Base-by-base conservation (phyloP, 805 yeast species). In the Lipomyces sp. region DNA sequence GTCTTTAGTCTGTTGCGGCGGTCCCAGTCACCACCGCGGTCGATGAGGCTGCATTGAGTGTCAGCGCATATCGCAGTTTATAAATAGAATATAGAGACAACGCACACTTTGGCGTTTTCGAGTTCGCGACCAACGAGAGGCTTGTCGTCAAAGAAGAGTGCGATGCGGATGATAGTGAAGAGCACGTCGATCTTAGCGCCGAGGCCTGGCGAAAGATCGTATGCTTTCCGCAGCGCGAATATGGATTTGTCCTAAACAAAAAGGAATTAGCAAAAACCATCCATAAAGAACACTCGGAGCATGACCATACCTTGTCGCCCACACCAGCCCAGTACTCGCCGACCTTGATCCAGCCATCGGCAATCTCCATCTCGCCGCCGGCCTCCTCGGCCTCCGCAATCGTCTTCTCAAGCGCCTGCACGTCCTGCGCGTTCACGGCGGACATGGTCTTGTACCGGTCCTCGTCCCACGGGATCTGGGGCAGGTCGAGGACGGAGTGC, bases 21-120 rank as follows among this genome's bases (percentile, higher is more conserved):
- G 71, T 93, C 98, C 98, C 98, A 93, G 68, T 93, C 98, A 56
- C 98, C 98, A 49, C 98, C 98, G 64, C 88, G 86, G 63, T 91
- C 98, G 63, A 93, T 88, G 66, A 87, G 76, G 22, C 55, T 51
- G 21, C n/a, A 28, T 18, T 10, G 16, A 31, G 10, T 40, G 38
- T 26, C 8, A 34, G 42, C 24, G 21, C 34, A 18, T 23, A 13
- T 3, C 6, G 8, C 6, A 31, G 4, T 16, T 14, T n/a, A 2
- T 14, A 23, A n/a, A 23, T 16, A 21, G 5, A 28, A 33, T 22
- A 10, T 13, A 14, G 2, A 19, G 2, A 21, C 4, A 4, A 37
- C 53, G 14, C 36, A 51, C 53, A 72, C 64, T 64, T 84, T 81
- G 18, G 84, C 81, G 60, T 82, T 82, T 48, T 84, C 91, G 58